These are phyloP conservation scores for Suillus ampliporus DNA, from an alignment of 768 basidiomycete species.

Conservation along the genomic window DNA sequence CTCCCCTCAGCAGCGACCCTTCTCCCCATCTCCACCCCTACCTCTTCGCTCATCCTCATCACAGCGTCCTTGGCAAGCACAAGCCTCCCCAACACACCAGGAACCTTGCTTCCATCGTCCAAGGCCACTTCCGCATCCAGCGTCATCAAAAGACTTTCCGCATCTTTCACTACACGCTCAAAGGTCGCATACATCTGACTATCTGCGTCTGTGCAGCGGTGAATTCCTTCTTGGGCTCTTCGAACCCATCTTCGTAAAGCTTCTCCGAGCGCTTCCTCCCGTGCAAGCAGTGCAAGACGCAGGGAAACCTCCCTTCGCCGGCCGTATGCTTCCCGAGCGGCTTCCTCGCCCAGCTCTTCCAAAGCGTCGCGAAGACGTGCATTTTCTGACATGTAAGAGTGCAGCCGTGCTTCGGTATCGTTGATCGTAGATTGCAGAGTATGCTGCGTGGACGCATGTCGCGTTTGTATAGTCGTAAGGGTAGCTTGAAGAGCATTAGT, in stretches of 20 bases:
- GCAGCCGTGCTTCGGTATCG: slow-evolving; percentile 48
- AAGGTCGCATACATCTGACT: slow-evolving; percentile 29
- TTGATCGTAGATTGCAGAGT: slow-evolving; percentile 60
- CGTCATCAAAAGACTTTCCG: slow-evolving; percentile 38
- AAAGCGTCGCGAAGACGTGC: slow-evolving; percentile 62
- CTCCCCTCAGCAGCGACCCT: slow-evolving; percentile 42
- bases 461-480: slow-evolving; percentile 58
- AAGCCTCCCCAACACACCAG: slow-evolving; percentile 60
- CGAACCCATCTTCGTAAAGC: slow-evolving; percentile 61
- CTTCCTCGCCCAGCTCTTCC: slow-evolving; percentile 73
- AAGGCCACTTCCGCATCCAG: slow-evolving; percentile 41
- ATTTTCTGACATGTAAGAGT: slow-evolving; percentile 47
- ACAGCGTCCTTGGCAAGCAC: slow-evolving; percentile 55
- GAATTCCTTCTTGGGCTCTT: slow-evolving; percentile 51
- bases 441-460: slow-evolving; percentile 64
- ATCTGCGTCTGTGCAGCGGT: slow-evolving; percentile 31
- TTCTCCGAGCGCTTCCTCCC: slow-evolving; percentile 68
- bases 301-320: slow-evolving; percentile 73
- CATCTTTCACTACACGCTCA: slow-evolving; percentile 39
- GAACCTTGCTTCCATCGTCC: slow-evolving; percentile 24
- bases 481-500: slow-evolving; percentile 69
- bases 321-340: slow-evolving; percentile 73
- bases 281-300: slow-evolving; percentile 61
- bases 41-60: slow-evolving; percentile 57
- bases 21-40: slow-evolving; percentile 59